These are phyloP conservation scores for Lithospermum erythrorhizon DNA, from an alignment of 257 asterid species.

Conservation along the genomic window DNA sequence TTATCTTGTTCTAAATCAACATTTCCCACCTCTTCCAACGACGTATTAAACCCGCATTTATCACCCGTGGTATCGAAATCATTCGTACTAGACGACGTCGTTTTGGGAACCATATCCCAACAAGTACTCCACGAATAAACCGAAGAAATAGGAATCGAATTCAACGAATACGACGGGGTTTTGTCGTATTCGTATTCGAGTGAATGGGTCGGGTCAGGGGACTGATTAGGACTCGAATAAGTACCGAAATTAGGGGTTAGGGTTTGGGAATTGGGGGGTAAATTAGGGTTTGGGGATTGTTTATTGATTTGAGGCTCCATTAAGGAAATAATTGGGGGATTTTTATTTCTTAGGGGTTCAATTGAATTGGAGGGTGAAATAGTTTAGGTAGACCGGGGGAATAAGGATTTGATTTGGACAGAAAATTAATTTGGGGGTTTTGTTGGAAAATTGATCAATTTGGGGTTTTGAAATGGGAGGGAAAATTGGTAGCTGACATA, in stretches of 20 bases:
- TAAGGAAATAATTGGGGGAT: too few species aligned
- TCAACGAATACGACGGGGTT: too few species aligned
- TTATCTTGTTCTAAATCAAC: not conserved
- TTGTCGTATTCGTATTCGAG: not conserved
- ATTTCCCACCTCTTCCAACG: too few species aligned
- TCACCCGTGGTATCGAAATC: too few species aligned
- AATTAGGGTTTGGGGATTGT: not conserved
- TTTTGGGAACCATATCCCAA: not conserved
- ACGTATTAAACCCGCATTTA: too few species aligned
- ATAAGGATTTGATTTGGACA: constrained; percentile 5
- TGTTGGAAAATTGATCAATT: not conserved
- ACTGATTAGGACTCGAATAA: not conserved
- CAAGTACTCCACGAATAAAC: not conserved
- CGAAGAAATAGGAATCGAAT: too few species aligned
- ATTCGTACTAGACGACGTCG: not conserved
- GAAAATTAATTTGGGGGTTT: not conserved
- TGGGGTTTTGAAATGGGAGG: too few species aligned
- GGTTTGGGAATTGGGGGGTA: too few species aligned
- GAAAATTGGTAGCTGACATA: too few species aligned
- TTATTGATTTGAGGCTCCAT: too few species aligned
- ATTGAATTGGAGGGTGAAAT: not conserved
- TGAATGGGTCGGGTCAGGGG: not conserved
- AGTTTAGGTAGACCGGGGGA: not conserved
- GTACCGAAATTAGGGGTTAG: not conserved
- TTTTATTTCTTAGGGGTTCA: too few species aligned